Conservation (phyloP, 1,139 yeast species). For the Casaregolazyma lundiana region DNA sequence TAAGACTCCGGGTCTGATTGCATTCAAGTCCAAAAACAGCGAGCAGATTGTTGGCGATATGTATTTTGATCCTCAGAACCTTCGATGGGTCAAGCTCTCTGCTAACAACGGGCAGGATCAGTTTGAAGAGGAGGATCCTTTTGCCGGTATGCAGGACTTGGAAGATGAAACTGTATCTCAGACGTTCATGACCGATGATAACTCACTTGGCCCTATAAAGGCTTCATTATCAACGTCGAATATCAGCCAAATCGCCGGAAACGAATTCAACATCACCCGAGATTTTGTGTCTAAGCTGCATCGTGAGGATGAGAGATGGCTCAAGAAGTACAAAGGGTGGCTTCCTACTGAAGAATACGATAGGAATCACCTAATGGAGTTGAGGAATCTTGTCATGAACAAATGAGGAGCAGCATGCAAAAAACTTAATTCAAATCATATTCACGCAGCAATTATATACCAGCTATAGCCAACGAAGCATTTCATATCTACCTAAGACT, state of each 20-base stretch:
- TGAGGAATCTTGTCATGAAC: constrained; percentile 47
- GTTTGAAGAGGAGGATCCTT: constrained; percentile 41
- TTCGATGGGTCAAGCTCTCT: constrained; percentile 49
- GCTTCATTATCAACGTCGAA: constrained; percentile 13
- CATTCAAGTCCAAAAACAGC: constrained; percentile 33
- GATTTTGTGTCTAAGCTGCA: constrained; percentile 42
- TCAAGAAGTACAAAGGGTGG: constrained; percentile 50
- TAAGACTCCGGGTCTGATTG: constrained; percentile 35
- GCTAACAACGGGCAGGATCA: constrained; percentile 22
- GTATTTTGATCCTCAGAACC: constrained; percentile 56
- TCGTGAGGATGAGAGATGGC: constrained; percentile 50
- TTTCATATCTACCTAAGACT: no score
- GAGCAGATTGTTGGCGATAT: constrained; percentile 46
- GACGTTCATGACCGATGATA: constrained; percentile 4
- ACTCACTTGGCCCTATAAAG: constrained; percentile 1
- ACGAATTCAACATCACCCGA: constrained; percentile 43
- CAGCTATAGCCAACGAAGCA: neutral
- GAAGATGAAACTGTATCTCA: constrained; percentile 22
- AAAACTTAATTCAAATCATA: neutral
- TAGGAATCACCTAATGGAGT: constrained; percentile 49
- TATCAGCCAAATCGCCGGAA: constrained; percentile 28
- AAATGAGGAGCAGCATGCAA: neutral
- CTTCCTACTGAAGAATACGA: constrained; percentile 42
- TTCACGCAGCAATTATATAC: neutral
- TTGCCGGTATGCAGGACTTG: constrained; percentile 47